These are phyloP conservation scores for Solanum chacoense DNA, from an alignment of 305 asterid species.

Conservation along the genomic window DNA sequence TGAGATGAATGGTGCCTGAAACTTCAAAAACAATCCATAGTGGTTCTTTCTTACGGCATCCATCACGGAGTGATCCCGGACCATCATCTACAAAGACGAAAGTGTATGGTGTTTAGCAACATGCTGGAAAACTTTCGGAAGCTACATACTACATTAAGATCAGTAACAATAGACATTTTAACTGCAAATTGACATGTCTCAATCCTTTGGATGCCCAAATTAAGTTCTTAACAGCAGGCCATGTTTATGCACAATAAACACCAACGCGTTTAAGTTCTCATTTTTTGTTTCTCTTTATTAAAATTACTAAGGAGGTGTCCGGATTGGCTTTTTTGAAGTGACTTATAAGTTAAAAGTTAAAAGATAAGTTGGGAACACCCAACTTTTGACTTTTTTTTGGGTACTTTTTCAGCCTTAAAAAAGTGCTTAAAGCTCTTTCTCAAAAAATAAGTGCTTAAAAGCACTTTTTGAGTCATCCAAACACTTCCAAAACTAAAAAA, in stretches of 20 bases:
- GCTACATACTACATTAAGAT: background rate
- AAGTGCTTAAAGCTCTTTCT: too few species aligned
- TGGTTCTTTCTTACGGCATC: constrained; percentile 67
- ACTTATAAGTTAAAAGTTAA: too few species aligned
- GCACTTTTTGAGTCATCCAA: too few species aligned
- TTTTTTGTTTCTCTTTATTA: background rate
- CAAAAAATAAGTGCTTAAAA: too few species aligned
- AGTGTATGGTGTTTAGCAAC: background rate
- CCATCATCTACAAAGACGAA: constrained; percentile 53
- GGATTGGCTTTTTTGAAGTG: too few species aligned
- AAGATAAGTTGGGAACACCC: too few species aligned
- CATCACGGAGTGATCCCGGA: constrained; percentile 82
- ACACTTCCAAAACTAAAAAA: too few species aligned
- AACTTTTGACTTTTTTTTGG: too few species aligned
- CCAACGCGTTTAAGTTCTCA: background rate
- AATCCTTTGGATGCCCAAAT: background rate
- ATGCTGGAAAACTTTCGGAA: background rate
- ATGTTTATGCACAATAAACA: background rate
- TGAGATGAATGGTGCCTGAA: constrained; percentile 70
- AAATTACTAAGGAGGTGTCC: background rate
- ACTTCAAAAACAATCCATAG: constrained; percentile 73
- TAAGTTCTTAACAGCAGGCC: background rate
- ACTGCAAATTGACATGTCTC: background rate
- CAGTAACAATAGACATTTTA: background rate
- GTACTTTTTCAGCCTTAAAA: too few species aligned